Evolutionary conservation across 78 protist species (phyloP).

Genomic region (Acrasis kona): DNA sequence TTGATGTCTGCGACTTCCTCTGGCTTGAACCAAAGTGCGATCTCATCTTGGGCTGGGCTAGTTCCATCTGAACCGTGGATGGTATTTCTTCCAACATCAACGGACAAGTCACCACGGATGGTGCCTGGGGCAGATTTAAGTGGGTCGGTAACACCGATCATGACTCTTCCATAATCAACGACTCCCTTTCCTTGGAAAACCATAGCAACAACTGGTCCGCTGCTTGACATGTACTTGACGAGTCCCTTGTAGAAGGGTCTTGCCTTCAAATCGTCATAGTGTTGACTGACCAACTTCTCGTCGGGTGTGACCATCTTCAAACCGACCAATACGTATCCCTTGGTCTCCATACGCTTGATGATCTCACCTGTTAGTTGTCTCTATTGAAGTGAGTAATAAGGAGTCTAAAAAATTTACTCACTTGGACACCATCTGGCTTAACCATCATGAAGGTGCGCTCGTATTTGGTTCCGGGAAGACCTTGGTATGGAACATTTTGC

Average conservation of each 20-base stretch:
- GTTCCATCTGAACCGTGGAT: constrained; percentile 71
- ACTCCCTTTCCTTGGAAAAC: constrained; percentile 72
- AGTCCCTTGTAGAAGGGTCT: constrained; percentile 60
- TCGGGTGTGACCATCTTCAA: constrained; percentile 51
- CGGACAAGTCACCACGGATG: constrained; percentile 70
- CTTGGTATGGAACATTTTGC: neutral
- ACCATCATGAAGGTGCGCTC: constrained; percentile 59
- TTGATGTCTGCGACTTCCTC: neutral
- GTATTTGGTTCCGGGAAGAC: neutral
- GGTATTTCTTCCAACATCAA: constrained; percentile 53
- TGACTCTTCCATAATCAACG: constrained; percentile 24
- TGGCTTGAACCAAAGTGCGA: constrained; percentile 21
- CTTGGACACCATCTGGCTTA: constrained; percentile 79
- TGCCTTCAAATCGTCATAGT: constrained; percentile 52
- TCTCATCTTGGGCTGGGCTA: constrained; percentile 42
- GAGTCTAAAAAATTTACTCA: too few species aligned
- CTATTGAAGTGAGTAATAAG: too few species aligned
- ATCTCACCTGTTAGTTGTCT: constrained; percentile 68
- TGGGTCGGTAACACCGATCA: constrained; percentile 66
- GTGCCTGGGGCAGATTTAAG: constrained; percentile 54
- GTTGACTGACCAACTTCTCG: constrained; percentile 41
- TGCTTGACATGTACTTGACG: constrained; percentile 36
- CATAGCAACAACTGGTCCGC: constrained; percentile 81
- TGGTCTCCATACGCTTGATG: constrained; percentile 71
- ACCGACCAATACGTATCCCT: constrained; percentile 66